Evolutionary conservation across 23 red algal genomes (phyloP).

Genomic region (Gracilaria gracilis): DNA sequence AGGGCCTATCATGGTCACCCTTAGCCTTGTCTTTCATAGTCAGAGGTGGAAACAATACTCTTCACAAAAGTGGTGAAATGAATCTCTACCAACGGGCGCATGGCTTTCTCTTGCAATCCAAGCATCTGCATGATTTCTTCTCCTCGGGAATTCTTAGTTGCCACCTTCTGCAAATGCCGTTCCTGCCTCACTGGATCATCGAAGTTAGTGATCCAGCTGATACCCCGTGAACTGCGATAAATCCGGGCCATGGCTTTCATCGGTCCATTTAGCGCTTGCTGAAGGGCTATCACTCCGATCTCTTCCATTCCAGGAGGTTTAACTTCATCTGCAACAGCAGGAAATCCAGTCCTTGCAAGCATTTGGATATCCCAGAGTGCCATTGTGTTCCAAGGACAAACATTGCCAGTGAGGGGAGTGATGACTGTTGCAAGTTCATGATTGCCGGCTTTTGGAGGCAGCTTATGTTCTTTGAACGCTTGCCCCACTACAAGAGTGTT

Average conservation of each 20-base stretch:
- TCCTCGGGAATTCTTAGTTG: neutral
- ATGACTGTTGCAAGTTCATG: neutral
- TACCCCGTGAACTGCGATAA: neutral
- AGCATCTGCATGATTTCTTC: neutral
- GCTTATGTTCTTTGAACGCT: slow-evolving; percentile 3
- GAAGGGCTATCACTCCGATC: slow-evolving; percentile 46
- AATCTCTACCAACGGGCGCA: neutral
- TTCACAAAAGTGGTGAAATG: neutral
- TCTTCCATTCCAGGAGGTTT: slow-evolving; percentile 77
- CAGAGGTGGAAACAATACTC: neutral
- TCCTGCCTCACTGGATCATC: neutral
- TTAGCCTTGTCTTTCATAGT: neutral
- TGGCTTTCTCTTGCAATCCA: neutral
- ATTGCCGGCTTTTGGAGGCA: neutral
- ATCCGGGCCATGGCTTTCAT: slow-evolving; percentile 1
- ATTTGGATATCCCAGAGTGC: slow-evolving; percentile 49
- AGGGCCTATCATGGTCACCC: neutral
- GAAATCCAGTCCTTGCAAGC: slow-evolving; percentile 57
- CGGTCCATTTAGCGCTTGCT: slow-evolving; percentile 7
- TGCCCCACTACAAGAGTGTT: slow-evolving; percentile 37
- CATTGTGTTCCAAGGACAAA: slow-evolving; percentile 71
- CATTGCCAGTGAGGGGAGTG: neutral
- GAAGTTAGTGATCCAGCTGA: slow-evolving; percentile 6
- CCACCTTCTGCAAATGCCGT: neutral
- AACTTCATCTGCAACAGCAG: slow-evolving; percentile 49